These are phyloP conservation scores for Zalaria sp. DNA, from an alignment of 2,329 filamentous ascomycete genomes.

Conservation along the genomic window DNA sequence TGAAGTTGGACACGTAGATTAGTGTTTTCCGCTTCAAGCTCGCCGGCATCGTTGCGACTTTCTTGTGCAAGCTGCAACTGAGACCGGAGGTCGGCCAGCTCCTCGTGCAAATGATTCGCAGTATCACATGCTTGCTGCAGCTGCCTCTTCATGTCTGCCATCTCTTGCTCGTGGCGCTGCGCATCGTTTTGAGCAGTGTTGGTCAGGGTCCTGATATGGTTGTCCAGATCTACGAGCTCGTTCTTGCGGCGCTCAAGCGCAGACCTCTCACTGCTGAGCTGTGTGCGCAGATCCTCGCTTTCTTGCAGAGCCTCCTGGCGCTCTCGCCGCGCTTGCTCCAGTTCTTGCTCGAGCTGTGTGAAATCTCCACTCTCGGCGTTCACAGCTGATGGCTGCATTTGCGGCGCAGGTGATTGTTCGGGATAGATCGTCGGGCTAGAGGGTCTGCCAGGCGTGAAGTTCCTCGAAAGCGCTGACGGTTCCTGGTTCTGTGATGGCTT, in stretches of 20 bases:
- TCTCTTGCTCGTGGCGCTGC: conserved; percentile 10
- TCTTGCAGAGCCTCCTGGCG: conserved; percentile 11
- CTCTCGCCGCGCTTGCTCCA: conserved; percentile 5
- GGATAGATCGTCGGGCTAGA: conserved; percentile 17
- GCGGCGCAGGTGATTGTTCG: conserved; percentile 10
- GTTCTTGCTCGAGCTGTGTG: conserved; percentile 4
- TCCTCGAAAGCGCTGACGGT: conserved; percentile 2
- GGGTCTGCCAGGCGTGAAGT: conserved; percentile 11
- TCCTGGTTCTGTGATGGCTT: conserved; percentile 4
- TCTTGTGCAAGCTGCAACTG: background rate
- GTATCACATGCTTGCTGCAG: conserved; percentile 11
- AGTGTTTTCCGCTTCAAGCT: too few relatives aligned
- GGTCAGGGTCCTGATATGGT: background rate
- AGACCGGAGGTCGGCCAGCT: conserved; percentile 3
- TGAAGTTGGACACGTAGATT: background rate
- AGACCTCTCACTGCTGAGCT: conserved; percentile 12
- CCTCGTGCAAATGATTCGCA: conserved; percentile 10
- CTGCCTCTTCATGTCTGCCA: conserved; percentile 12
- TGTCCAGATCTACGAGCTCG: conserved; percentile 6
- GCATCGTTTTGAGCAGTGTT: conserved; percentile 8
- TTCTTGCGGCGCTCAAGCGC: conserved; percentile 9
- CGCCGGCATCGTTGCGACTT: too few relatives aligned
- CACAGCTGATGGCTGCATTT: background rate
- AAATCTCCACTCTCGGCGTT: conserved; percentile 3
- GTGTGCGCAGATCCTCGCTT: conserved; percentile 12